Evolutionary conservation across 495 filamentous ascomycete genomes (phyloP).

Genomic region (Podospora didyma): DNA sequence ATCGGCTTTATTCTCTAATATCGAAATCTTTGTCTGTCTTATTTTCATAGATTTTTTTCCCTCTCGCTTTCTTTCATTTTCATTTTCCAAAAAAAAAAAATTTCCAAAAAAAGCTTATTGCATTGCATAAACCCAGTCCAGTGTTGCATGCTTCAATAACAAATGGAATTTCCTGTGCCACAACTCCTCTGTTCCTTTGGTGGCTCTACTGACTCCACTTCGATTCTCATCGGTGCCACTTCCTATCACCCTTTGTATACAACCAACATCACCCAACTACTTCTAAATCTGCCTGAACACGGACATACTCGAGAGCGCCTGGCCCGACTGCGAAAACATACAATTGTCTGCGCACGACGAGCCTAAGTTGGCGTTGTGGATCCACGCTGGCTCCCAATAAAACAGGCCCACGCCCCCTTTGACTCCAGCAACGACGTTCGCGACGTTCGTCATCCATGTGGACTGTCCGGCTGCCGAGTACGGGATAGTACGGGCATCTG

Average conservation of each 20-base stretch:
- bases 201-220: too few species aligned
- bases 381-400: slow-evolving; percentile 72
- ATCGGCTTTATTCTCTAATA: too few species aligned
- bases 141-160: too few species aligned
- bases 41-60: too few species aligned
- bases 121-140: too few species aligned
- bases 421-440: slow-evolving; percentile 47
- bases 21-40: too few species aligned
- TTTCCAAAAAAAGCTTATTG: too few species aligned
- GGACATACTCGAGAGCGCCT: slow-evolving; percentile 29
- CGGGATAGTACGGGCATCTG: slow-evolving; percentile 52
- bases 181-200: too few species aligned
- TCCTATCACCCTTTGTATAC: neutral
- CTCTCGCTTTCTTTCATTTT: too few species aligned
- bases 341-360: slow-evolving; percentile 44
- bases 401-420: slow-evolving; percentile 54
- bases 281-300: slow-evolving; percentile 25
- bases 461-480: slow-evolving; percentile 59
- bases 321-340: slow-evolving; percentile 37
- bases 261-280: neutral
- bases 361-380: slow-evolving; percentile 58
- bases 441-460: slow-evolving; percentile 52
- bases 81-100: too few species aligned
- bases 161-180: too few species aligned
- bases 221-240: neutral